Percentiles rank a stretch among this genome's conserved stretches.
These are phyloP conservation scores for Pichia californica DNA, from an alignment of 805 yeast genomes.

Conservation along the genomic window DNA sequence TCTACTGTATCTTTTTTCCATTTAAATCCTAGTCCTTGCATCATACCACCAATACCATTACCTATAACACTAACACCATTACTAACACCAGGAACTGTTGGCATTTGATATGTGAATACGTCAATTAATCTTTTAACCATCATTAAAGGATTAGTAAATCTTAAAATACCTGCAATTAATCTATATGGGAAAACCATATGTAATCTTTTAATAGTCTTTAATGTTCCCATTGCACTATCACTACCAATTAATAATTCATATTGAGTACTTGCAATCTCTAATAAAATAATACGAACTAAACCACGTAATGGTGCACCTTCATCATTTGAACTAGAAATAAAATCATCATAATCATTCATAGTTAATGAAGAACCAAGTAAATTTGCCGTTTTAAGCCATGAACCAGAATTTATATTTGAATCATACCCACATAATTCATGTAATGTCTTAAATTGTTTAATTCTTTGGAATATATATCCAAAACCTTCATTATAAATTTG, in stretches of 20 bases:
- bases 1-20: not conserved
- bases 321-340: not conserved
- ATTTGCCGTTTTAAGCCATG: constrained; percentile 6
- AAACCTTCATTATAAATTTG: constrained; percentile 40
- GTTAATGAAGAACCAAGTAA: constrained; percentile 11
- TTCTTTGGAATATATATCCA: constrained; percentile 54
- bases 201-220: constrained; percentile 60
- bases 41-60: constrained; percentile 8
- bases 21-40: constrained; percentile 9
- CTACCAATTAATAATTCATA: constrained; percentile 75
- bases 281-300: constrained; percentile 74
- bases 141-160: constrained; percentile 81
- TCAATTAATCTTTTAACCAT: constrained; percentile 77
- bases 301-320: constrained; percentile 50
- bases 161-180: constrained; percentile 66
- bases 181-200: constrained; percentile 79
- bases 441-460: constrained; percentile 40
- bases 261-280: constrained; percentile 78
- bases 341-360: constrained; percentile 41
- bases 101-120: constrained; percentile 72
- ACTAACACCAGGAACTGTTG: constrained; percentile 36
- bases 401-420: not conserved
- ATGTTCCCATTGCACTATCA: constrained; percentile 74
- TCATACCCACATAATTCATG: constrained; percentile 9
- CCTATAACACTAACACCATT: constrained; percentile 8